A percentile compares a stretch with the other conserved stretches of the same genome.
These are phyloP conservation scores for Pisolithus thermaeus DNA, from an alignment of 1,284 basidiomycete species.

Conservation along the genomic window DNA sequence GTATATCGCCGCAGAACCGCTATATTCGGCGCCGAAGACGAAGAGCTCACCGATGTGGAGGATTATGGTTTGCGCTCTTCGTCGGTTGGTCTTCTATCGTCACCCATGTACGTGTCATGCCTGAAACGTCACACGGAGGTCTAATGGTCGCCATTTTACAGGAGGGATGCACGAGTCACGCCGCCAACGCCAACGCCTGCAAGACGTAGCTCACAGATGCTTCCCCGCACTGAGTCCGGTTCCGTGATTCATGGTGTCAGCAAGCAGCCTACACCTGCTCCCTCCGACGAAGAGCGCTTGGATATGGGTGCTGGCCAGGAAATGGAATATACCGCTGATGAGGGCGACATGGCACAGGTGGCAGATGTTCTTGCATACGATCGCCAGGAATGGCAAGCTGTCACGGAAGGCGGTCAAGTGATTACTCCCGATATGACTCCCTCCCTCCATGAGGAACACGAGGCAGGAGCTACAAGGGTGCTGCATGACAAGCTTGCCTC, in stretches of 20 bases:
- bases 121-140: neutral
- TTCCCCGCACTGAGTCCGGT: slow-evolving; percentile 40
- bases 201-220: slow-evolving; percentile 3
- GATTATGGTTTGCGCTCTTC: neutral
- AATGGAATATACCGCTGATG: neutral
- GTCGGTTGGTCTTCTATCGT: neutral
- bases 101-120: slow-evolving; percentile 3
- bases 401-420: neutral
- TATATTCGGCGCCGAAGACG: slow-evolving; percentile 4
- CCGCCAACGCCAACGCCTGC: slow-evolving; percentile 2
- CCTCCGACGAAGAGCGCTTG: slow-evolving; percentile 18
- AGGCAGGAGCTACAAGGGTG: neutral
- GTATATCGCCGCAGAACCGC: neutral
- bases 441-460: neutral
- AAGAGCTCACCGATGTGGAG: slow-evolving; percentile 9
- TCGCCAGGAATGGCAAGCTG: neutral
- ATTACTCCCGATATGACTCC: slow-evolving; percentile 1
- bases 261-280: slow-evolving; percentile 46
- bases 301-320: neutral
- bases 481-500: neutral
- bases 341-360: neutral
- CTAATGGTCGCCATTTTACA: neutral
- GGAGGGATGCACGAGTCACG: slow-evolving; percentile 3
- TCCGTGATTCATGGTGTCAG: slow-evolving; percentile 41
- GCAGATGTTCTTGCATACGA: neutral